These are phyloP conservation scores for Calycina herbarum DNA, from an alignment of 2,329 filamentous ascomycete genomes.

Conservation along the genomic window DNA sequence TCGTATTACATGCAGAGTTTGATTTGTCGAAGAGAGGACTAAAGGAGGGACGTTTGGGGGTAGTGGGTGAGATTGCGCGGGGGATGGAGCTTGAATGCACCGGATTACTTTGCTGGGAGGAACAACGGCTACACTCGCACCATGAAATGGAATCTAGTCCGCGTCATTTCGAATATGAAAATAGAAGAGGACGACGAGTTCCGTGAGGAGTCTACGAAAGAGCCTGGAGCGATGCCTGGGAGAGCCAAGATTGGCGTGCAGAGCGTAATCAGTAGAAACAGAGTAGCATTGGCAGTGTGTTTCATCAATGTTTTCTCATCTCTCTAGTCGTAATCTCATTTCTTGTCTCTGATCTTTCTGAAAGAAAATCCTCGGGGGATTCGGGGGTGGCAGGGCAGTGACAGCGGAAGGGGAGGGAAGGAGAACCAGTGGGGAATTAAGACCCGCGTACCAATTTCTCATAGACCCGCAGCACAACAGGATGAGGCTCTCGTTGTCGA, in stretches of 20 bases:
- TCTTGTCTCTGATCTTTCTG: background rate
- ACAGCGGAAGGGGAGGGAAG: background rate
- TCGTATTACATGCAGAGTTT: background rate
- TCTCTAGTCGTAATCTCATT: background rate
- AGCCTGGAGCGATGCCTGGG: background rate
- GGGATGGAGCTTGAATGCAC: background rate
- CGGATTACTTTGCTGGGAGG: background rate
- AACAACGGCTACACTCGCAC: slow-evolving; percentile 2
- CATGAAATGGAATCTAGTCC: background rate
- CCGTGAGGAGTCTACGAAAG: background rate
- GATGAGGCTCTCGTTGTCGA: background rate
- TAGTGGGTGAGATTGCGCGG: background rate
- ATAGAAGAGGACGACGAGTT: background rate
- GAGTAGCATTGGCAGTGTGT: background rate
- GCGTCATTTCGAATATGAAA: background rate
- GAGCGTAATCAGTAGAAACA: background rate
- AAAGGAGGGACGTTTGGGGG: background rate
- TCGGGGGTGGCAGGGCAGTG: background rate
- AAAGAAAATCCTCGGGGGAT: background rate
- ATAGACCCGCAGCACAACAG: background rate
- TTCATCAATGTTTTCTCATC: background rate
- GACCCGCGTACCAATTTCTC: background rate
- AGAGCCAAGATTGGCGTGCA: too few relatives aligned
- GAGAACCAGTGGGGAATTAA: background rate
- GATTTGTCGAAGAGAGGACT: background rate